Conservation (phyloP, 352 stramenopile genomes). For the Globisporangium echinulatum region DNA sequence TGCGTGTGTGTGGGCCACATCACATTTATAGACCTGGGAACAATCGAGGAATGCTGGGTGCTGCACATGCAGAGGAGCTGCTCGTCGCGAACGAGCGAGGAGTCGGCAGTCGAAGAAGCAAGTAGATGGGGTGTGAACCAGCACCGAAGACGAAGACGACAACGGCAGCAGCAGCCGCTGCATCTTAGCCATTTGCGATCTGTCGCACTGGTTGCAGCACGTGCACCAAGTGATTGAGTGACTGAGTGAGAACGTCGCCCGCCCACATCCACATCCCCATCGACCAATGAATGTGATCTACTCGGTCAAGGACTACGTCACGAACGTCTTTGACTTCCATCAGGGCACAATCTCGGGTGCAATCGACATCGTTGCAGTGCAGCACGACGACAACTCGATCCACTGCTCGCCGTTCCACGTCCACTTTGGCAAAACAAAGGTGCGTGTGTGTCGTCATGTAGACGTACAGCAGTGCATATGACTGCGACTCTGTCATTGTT, state of each 20-base stretch:
- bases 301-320: slow-evolving; percentile 85
- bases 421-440: slow-evolving; percentile 61
- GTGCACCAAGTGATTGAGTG: not conserved
- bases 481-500: too few relatives aligned
- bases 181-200: not conserved
- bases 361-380: slow-evolving; percentile 80
- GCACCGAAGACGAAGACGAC: too few relatives aligned
- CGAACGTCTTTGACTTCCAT: slow-evolving; percentile 68
- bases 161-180: too few relatives aligned
- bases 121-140: too few relatives aligned
- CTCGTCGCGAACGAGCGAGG: too few relatives aligned
- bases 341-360: slow-evolving; percentile 57
- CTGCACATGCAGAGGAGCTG: too few relatives aligned
- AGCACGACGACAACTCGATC: slow-evolving; percentile 55
- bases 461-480: not conserved
- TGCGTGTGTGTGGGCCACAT: too few relatives aligned
- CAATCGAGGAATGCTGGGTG: too few relatives aligned
- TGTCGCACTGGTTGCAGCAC: too few relatives aligned
- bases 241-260: not conserved
- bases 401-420: slow-evolving; percentile 79
- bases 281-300: slow-evolving; percentile 77
- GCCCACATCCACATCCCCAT: not conserved
- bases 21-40: too few relatives aligned
- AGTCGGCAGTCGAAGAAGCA: too few relatives aligned
- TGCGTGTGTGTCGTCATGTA: slow-evolving; percentile 1